These are phyloP conservation scores for Hortaea sp. DNA, from an alignment of 2,329 filamentous ascomycete species.

Conservation along the genomic window DNA sequence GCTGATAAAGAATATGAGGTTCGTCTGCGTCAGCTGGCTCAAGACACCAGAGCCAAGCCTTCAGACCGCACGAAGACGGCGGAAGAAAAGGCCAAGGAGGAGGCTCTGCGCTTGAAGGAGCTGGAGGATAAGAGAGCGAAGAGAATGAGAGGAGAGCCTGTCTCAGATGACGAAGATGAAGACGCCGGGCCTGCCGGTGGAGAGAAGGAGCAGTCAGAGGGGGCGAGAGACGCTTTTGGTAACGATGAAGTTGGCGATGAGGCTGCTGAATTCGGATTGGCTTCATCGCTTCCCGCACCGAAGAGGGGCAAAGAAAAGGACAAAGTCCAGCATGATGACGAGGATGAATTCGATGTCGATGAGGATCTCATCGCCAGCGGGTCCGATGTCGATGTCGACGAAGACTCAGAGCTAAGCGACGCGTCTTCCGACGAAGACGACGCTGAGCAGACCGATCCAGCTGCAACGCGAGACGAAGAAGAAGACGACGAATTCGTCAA, in stretches of 20 bases:
- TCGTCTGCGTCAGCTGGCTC: conserved; percentile 68
- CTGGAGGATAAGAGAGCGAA: conserved; percentile 73
- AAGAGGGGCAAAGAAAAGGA: conserved; percentile 23
- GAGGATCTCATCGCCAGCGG: conserved; percentile 78
- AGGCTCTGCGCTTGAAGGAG: conserved; percentile 64
- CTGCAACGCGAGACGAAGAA: conserved; percentile 25
- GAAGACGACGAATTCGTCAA: conserved; percentile 40
- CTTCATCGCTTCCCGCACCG: conserved; percentile 33
- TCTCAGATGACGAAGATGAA: conserved; percentile 52
- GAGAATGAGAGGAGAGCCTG: conserved; percentile 79
- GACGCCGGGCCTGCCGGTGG: conserved; percentile 15
- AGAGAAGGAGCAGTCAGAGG: conserved; percentile 18
- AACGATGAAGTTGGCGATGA: conserved; percentile 40
- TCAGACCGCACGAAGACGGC: conserved; percentile 84
- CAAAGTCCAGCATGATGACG: conserved; percentile 69
- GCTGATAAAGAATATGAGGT: conserved; percentile 84
- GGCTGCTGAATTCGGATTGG: conserved; percentile 53
- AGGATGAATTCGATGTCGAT: conserved; percentile 88
- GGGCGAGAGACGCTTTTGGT: conserved; percentile 22
- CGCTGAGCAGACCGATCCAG: conserved; percentile 22
- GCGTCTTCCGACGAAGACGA: conserved; percentile 13
- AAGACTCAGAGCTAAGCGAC: conserved; percentile 8
- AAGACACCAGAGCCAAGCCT: conserved; percentile 76
- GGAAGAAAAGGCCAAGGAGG: conserved; percentile 71
- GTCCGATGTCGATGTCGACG: conserved; percentile 38